Evolutionary conservation across 1,284 basidiomycete species (phyloP).

Genomic region (Sanghuangporus weigelae): DNA sequence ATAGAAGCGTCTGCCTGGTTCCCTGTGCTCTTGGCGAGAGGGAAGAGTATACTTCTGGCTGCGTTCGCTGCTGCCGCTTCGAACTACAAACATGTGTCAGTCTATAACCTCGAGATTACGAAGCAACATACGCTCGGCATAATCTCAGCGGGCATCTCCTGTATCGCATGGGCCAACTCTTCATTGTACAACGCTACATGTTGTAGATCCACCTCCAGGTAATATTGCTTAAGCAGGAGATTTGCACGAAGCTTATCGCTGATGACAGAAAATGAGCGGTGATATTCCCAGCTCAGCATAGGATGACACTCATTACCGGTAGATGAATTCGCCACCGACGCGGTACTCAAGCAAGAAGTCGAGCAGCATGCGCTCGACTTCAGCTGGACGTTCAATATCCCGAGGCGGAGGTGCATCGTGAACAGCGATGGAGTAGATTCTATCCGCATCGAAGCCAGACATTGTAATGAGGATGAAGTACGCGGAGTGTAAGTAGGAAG

Average conservation of each 20-base stretch:
- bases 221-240: slow-evolving; percentile 84
- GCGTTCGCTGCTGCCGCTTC: slow-evolving; percentile 84
- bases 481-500: neutral
- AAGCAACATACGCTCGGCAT: slow-evolving; percentile 70
- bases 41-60: slow-evolving; percentile 77
- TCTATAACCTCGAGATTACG: neutral
- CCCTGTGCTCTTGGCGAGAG: slow-evolving; percentile 47
- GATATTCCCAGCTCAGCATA: slow-evolving; percentile 15
- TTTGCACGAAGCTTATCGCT: slow-evolving; percentile 91
- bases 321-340: slow-evolving; percentile 84
- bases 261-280: slow-evolving; percentile 9
- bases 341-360: slow-evolving; percentile 87
- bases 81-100: slow-evolving; percentile 48
- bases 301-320: slow-evolving; percentile 49
- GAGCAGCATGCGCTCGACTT: slow-evolving; percentile 74
- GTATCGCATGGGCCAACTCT: slow-evolving; percentile 86
- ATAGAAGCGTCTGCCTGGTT: slow-evolving; percentile 51
- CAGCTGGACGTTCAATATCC: slow-evolving; percentile 66
- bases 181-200: slow-evolving; percentile 92
- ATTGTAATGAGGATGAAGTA: slow-evolving; percentile 23
- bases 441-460: slow-evolving; percentile 74
- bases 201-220: slow-evolving; percentile 89
- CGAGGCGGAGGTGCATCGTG: slow-evolving; percentile 51
- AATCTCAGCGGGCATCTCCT: slow-evolving; percentile 86
- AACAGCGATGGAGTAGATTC: slow-evolving; percentile 74